A percentile compares a stretch with the other conserved stretches of the same genome.
phyloP scores from a whole-genome alignment of 129 eudicot genomes.

The Mikania micrantha region DNA sequence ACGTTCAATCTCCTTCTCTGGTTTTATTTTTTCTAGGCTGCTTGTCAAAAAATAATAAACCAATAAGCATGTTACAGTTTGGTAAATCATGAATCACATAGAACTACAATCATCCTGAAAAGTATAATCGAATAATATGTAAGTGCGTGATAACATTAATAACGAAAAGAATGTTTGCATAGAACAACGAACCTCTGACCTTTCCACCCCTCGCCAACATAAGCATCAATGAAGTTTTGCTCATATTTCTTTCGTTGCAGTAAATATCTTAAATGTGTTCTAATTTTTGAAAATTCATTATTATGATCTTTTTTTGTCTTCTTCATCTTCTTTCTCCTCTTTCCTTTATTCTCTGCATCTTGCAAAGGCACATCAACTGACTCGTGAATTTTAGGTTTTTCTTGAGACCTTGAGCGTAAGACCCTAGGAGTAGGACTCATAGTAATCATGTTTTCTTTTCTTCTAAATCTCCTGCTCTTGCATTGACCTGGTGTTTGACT shows the following conservation, averaged over 20 bases:
- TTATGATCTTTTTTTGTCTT: conserved; percentile 28
- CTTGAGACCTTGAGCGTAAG: conserved; percentile 60
- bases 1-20: conserved; percentile 91
- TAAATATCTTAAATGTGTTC: conserved; percentile 57
- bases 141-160: neutral
- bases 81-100: conserved; percentile 5
- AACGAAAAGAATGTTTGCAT: neutral
- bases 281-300: conserved; percentile 59
- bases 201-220: conserved; percentile 94
- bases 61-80: conserved; percentile 11
- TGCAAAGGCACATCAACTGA: conserved; percentile 29
- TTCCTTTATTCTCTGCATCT: conserved; percentile 32
- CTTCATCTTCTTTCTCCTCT: conserved; percentile 45
- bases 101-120: neutral
- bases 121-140: neutral
- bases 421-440: conserved; percentile 45
- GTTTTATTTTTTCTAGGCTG: conserved; percentile 88
- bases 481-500: conserved; percentile 11
- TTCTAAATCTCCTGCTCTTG: conserved; percentile 23
- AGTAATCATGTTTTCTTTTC: conserved; percentile 20
- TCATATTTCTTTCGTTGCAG: conserved; percentile 58
- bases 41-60: conserved; percentile 17
- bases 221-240: conserved; percentile 81
- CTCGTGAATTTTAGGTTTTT: conserved; percentile 44
- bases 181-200: conserved; percentile 70